phyloP scores from a whole-genome alignment of 805 yeast genomes.

The Zygoascus flipseniorum region DNA sequence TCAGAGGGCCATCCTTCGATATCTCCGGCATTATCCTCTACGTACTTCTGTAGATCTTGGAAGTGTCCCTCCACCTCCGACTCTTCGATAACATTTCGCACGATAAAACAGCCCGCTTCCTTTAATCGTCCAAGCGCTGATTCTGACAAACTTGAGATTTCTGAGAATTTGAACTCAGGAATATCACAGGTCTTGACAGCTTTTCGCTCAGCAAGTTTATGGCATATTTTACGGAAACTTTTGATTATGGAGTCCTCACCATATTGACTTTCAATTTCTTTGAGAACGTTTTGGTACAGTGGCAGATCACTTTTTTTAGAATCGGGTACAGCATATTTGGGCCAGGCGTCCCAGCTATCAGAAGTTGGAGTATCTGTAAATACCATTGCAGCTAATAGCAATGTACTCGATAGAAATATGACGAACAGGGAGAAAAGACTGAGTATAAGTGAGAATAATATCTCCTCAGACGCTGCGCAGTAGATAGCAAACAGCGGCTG shows the following conservation, averaged over 20 bases:
- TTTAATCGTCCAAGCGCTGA: neutral
- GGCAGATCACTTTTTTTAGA: neutral
- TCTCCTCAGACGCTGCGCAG: no score
- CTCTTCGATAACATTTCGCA: slow-evolving; percentile 27
- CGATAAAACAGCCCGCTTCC: slow-evolving; percentile 27
- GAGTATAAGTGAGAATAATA: no score
- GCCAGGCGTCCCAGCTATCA: neutral
- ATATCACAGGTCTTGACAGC: neutral
- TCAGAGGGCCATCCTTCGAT: neutral
- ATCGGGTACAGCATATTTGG: neutral
- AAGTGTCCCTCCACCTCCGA: slow-evolving; percentile 23
- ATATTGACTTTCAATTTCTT: neutral
- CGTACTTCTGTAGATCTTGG: slow-evolving; percentile 21
- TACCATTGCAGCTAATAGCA: no score
- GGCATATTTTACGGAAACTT: neutral
- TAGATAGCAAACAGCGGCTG: no score
- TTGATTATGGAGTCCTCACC: neutral
- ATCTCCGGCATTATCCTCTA: slow-evolving; percentile 20
- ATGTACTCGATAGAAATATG: no score
- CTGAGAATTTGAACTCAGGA: neutral
- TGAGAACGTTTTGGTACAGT: neutral
- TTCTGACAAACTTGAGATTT: neutral
- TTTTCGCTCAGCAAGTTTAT: neutral
- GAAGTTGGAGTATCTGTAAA: neutral
- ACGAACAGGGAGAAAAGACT: no score